Evolutionary conservation across 805 yeast genomes (phyloP).

Genomic region (Pichia pseudocactophila): DNA sequence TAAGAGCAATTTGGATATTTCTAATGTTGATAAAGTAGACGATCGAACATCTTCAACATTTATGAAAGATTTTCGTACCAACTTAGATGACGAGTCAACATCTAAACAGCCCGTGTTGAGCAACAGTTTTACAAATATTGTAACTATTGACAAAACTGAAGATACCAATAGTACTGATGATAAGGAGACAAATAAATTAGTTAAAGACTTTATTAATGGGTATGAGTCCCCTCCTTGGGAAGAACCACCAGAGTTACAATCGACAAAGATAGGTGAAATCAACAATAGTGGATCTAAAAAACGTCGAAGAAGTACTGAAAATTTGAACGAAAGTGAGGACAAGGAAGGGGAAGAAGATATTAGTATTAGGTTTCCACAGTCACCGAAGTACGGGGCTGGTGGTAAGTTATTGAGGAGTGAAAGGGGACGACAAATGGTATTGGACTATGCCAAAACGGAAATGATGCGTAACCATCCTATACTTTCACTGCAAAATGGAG

Average conservation of each 20-base stretch:
- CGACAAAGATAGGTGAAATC: slow-evolving; percentile 17
- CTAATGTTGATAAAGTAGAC: background rate
- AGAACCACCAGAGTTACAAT: slow-evolving; percentile 24
- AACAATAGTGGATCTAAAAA: slow-evolving; percentile 3
- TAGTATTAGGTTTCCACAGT: slow-evolving; percentile 35
- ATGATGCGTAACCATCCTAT: slow-evolving; percentile 19
- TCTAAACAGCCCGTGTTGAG: background rate
- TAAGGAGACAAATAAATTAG: slow-evolving; percentile 3
- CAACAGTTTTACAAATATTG: background rate
- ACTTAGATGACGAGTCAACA: slow-evolving; percentile 12
- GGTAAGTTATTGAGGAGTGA: slow-evolving; percentile 26
- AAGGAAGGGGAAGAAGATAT: slow-evolving; percentile 13
- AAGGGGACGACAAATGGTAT: slow-evolving; percentile 20
- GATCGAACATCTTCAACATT: background rate
- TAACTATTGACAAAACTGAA: background rate
- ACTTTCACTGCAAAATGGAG: slow-evolving; percentile 13
- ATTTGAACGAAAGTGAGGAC: slow-evolving; percentile 4
- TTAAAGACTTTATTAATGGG: slow-evolving; percentile 12
- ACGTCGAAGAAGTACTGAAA: background rate
- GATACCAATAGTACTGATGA: background rate
- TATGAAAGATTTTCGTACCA: background rate
- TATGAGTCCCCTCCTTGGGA: slow-evolving; percentile 30
- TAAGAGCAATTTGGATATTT: slow-evolving; percentile 9
- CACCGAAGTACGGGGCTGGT: slow-evolving; percentile 37
- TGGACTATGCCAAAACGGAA: slow-evolving; percentile 22